Conservation (phyloP, 1,284 basidiomycete genomes). For the Sanghuangporus baumii region DNA sequence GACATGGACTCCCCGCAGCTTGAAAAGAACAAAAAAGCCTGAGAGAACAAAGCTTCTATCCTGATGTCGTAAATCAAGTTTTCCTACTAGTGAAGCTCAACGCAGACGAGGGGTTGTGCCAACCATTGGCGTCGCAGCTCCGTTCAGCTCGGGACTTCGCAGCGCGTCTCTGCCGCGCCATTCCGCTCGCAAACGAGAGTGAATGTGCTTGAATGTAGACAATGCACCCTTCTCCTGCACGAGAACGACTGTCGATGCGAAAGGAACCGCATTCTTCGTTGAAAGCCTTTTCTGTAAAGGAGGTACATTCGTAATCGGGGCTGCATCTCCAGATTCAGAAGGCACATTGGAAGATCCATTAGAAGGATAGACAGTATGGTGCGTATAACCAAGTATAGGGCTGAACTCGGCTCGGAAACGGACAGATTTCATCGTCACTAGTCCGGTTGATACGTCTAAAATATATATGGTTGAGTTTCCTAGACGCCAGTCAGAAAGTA, state of each 20-base stretch:
- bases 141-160: constrained; percentile 5
- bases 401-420: constrained; percentile 57
- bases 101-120: constrained; percentile 5
- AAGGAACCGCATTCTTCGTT: constrained; percentile 19
- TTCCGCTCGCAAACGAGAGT: constrained; percentile 62
- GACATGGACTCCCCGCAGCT: background rate
- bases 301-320: constrained; percentile 14
- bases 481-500: background rate
- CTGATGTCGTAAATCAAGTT: background rate
- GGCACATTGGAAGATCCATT: constrained; percentile 15
- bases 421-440: constrained; percentile 48
- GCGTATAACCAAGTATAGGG: constrained; percentile 20
- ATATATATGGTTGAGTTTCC: constrained; percentile 19
- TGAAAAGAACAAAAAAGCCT: background rate
- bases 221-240: constrained; percentile 87
- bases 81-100: background rate
- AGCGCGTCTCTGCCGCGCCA: constrained; percentile 36
- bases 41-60: background rate
- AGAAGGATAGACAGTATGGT: constrained; percentile 5
- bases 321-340: background rate
- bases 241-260: constrained; percentile 52
- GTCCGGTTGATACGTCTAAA: constrained; percentile 35
- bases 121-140: constrained; percentile 8
- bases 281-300: constrained; percentile 1
- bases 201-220: constrained; percentile 74